Evolutionary conservation across 352 stramenopile genomes (phyloP).

Genomic region (Phytophthora vignae): DNA sequence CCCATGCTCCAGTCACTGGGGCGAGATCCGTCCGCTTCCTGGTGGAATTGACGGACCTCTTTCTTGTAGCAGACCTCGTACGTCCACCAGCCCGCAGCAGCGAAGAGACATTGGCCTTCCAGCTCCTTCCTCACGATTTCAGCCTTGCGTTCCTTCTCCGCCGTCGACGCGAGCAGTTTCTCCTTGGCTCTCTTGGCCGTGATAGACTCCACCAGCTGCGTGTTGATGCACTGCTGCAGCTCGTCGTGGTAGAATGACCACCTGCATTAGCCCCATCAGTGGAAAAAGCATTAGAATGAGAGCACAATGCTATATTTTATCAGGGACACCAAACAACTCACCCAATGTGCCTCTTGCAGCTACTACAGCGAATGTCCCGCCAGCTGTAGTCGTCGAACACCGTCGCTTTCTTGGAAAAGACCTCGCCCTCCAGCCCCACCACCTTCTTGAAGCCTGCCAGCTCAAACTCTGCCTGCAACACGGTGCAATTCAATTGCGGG

Average conservation of each 20-base stretch:
- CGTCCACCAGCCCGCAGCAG: constrained; percentile 81
- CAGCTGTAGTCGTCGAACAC: constrained; percentile 89
- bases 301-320: background rate
- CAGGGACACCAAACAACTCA: constrained; percentile 21
- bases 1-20: constrained; percentile 89
- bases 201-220: constrained; percentile 61
- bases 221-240: constrained; percentile 73
- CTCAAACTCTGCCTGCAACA: constrained; percentile 75
- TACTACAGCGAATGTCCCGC: constrained; percentile 74
- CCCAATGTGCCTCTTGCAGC: constrained; percentile 83
- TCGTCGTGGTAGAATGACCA: constrained; percentile 89
- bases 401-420: constrained; percentile 76
- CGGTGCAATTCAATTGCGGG: background rate
- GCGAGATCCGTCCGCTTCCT: constrained; percentile 75
- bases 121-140: constrained; percentile 63
- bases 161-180: constrained; percentile 41
- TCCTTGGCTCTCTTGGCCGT: constrained; percentile 49
- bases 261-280: constrained; percentile 33
- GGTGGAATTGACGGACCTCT: constrained; percentile 85
- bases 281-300: background rate
- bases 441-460: constrained; percentile 75
- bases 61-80: constrained; percentile 86
- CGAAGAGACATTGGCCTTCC: constrained; percentile 64
- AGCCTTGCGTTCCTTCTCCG: constrained; percentile 44
- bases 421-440: constrained; percentile 61